Evolutionary conservation across 116 monocot genomes (phyloP), one percentile per base, ranked within the genome.

Genomic region (Cymodocea nodosa): DNA sequence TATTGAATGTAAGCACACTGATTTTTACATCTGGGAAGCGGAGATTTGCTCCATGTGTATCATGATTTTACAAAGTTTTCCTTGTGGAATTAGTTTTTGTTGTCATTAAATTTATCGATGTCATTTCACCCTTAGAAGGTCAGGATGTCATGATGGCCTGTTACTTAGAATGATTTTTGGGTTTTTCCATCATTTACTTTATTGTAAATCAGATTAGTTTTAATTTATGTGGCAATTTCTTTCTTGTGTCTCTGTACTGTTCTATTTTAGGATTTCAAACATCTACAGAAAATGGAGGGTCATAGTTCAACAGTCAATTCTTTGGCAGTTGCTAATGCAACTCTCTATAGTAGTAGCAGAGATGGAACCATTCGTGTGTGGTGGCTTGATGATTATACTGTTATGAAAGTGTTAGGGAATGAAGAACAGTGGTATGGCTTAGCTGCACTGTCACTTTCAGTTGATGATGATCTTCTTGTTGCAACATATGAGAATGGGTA

Each of bases 301-400:
- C 94, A 94, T 69, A 86, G 76, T 63, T 82, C 89, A 50, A 76
- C 84, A 59, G 89, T 94, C 34, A 89, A 84, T 64, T 86, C 79
- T 36, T 77, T 94, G 56, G 65, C 63, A 24, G 68, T 86, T 51
- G 67, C 69, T 17, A 66, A 82, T 74, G 87, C 84, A 15, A 66
- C 89, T 74, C 82, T 94, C 24, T 94, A 86, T 69, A 94, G 94
- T 79, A 86, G 94, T 66, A 89, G 94, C 76, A 89, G 94, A 89
- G 94, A 94, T 77, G 94, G 94, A 56, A 84, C 78, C 4, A 60
- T 94, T 63, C 78, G 94, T 2, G 63, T 87, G 24, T 94, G 94
- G 94, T 94, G 82, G 75, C 78, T 94, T 57, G 71, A 60, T 75
- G 94, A 89, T 71, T 84, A 94, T 66, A 82, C 67, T 36, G 80